These are phyloP conservation scores for Lipomyces sp. DNA, from an alignment of 805 yeast genomes.

Conservation along the genomic window DNA sequence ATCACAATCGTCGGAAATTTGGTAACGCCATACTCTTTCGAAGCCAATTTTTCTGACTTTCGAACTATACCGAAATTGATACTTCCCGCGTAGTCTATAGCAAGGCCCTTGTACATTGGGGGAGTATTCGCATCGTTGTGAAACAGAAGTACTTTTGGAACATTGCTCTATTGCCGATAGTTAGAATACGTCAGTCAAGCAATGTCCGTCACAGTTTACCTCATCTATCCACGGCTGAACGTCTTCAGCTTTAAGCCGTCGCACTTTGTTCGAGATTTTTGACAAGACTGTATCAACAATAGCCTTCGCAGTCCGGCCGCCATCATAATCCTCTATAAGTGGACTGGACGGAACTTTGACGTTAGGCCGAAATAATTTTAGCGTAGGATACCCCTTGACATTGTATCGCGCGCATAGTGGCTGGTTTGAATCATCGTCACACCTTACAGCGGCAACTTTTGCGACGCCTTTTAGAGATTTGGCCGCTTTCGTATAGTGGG, in stretches of 20 bases:
- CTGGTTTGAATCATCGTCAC: slow-evolving; percentile 73
- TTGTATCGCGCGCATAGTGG: slow-evolving; percentile 67
- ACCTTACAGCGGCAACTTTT: slow-evolving; percentile 78
- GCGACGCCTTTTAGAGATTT: slow-evolving; percentile 55
- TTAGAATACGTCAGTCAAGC: background rate
- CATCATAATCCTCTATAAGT: slow-evolving; percentile 41
- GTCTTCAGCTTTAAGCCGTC: slow-evolving; percentile 13
- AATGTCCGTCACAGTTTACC: background rate
- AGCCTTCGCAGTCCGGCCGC: slow-evolving; percentile 55
- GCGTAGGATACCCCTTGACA: slow-evolving; percentile 82
- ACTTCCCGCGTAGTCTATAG: slow-evolving; percentile 66
- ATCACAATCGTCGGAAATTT: slow-evolving; percentile 46
- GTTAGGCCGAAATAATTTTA: slow-evolving; percentile 81
- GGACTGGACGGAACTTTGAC: slow-evolving; percentile 41
- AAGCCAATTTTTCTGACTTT: slow-evolving; percentile 39
- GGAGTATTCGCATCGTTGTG: slow-evolving; percentile 51
- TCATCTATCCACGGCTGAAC: slow-evolving; percentile 17
- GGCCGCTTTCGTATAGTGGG: slow-evolving; percentile 68
- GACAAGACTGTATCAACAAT: slow-evolving; percentile 58
- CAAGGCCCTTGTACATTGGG: slow-evolving; percentile 65
- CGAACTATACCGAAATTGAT: slow-evolving; percentile 52
- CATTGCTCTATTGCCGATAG: slow-evolving; percentile 9
- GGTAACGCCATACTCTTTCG: slow-evolving; percentile 40
- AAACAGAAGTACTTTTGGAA: slow-evolving; percentile 28
- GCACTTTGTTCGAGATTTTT: slow-evolving; percentile 29